These are phyloP conservation scores for Penicillium oxalicum DNA, from an alignment of 2,329 filamentous ascomycete species.

Conservation along the genomic window DNA sequence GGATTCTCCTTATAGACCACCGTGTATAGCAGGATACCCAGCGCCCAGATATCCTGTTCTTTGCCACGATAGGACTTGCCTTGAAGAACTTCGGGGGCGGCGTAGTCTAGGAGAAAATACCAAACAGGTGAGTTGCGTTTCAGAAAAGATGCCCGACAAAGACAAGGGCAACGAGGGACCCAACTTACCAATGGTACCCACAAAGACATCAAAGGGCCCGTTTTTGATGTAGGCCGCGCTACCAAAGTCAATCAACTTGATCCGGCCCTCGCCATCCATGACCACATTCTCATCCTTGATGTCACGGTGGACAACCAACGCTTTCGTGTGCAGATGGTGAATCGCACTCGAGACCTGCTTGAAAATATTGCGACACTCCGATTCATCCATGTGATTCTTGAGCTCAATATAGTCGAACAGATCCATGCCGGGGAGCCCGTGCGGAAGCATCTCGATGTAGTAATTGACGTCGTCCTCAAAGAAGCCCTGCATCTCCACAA, in stretches of 20 bases:
- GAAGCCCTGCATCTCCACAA: constrained; percentile 64
- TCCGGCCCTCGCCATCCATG: constrained; percentile 86
- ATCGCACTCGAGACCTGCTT: constrained; percentile 85
- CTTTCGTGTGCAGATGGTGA: constrained; percentile 84
- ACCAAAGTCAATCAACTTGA: constrained; percentile 97
- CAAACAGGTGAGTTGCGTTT: not conserved
- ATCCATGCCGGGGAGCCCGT: constrained; percentile 95
- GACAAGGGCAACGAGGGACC: too few species aligned
- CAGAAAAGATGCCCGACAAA: not conserved
- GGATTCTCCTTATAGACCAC: constrained; percentile 99
- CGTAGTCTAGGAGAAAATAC: constrained; percentile 64
- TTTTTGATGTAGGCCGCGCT: constrained; percentile 98
- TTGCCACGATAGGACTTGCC: constrained; percentile 89
- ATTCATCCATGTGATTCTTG: constrained; percentile 91
- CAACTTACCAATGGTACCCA: constrained; percentile 86
- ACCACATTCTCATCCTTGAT: constrained; percentile 99
- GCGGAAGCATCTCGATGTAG: constrained; percentile 95
- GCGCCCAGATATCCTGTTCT: constrained; percentile 96
- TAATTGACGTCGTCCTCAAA: constrained; percentile 70
- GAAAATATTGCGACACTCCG: constrained; percentile 91
- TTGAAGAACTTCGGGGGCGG: constrained; percentile 92
- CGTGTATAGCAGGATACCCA: constrained; percentile 94
- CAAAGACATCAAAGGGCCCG: constrained; percentile 97
- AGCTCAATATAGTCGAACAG: constrained; percentile 98
- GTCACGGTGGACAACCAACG: constrained; percentile 88